Evolutionary conservation across 345 rosid species (phyloP), one percentile per base, ranked within the genome.

Genomic region (Sapria himalayana): DNA sequence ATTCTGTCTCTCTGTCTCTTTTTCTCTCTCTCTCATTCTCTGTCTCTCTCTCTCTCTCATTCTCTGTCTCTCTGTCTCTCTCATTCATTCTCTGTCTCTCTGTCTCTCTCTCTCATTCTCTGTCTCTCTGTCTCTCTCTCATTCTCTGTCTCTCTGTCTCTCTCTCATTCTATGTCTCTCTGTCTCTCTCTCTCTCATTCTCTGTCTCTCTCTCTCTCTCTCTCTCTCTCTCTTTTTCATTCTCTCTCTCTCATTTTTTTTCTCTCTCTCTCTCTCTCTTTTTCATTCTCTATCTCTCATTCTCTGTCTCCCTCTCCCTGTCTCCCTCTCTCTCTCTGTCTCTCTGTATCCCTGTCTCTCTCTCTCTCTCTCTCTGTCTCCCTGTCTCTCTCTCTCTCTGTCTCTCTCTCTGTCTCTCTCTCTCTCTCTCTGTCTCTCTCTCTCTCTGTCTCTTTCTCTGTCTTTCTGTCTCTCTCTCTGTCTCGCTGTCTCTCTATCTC

Each of bases 391-490:
- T n/a, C n/a, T n/a, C n/a, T n/a, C n/a, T n/a, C n/a, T n/a, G n/a
- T n/a, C n/a, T n/a, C n/a, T n/a, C n/a, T n/a, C n/a, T n/a, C n/a
- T 4, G 10, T 9, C 40, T 36, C 40, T 13, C 40, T 36, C 40
- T 36, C 40, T 14, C 19, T 13, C 40, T 36, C 19, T 13, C 19
- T 13, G 7, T 15, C n/a, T 16, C 19, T 37, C 19, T 16, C 2
- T 37, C 10, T 16, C 5, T 37, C 2, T 14, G 1, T 37, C 10
- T 15, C 41, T 14, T 19, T 15, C 14, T 16, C 10, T 22, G 16
- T 14, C 19, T 16, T 4, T 15, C 14, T 37, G 19, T 15, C 12
- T 37, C 14, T 19, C 9, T n/a, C n/a, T n/a, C n/a, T n/a, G n/a
- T n/a, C n/a, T n/a, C n/a, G n/a, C n/a, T n/a, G n/a, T n/a, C n/a